phyloP scores from a whole-genome alignment of 2,329 filamentous ascomycete genomes.

The Trichoderma oligosporum region DNA sequence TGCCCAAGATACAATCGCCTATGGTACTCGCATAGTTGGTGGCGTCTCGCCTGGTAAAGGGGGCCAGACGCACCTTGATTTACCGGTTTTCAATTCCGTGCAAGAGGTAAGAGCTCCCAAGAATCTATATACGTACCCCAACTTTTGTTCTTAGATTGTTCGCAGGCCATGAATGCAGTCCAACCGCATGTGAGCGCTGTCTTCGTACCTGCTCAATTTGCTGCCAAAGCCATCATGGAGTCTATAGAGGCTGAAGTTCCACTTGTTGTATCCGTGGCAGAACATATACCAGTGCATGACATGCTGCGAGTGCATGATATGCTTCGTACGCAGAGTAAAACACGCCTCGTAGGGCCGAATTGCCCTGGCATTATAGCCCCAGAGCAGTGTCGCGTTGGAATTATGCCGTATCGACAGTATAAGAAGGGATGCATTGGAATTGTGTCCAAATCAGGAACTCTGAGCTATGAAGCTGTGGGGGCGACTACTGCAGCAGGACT shows the following conservation, averaged over 20 bases:
- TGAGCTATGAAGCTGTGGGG: conserved; percentile 77
- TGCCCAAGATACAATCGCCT: conserved; percentile 37
- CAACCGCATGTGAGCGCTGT: conserved; percentile 22
- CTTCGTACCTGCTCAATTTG: conserved; percentile 54
- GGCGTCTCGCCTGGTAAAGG: conserved; percentile 39
- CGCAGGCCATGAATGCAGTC: conserved; percentile 33
- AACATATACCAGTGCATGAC: conserved; percentile 75
- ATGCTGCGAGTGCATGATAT: conserved; percentile 68
- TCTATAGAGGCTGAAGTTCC: conserved; percentile 75
- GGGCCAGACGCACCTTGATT: conserved; percentile 30
- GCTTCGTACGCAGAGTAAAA: conserved; percentile 66
- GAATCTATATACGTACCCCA: neutral
- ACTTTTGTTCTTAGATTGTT: neutral
- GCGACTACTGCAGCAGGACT: conserved; percentile 69
- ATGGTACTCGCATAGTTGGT: conserved; percentile 38
- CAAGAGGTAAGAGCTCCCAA: conserved; percentile 26
- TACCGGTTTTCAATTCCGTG: conserved; percentile 37
- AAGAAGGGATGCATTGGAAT: conserved; percentile 65
- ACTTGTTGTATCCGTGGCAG: conserved; percentile 72
- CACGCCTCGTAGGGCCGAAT: conserved; percentile 74
- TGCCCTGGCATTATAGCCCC: conserved; percentile 76
- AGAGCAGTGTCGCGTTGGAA: conserved; percentile 54
- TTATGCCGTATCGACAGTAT: conserved; percentile 42
- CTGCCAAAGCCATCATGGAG: conserved; percentile 66
- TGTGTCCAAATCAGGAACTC: conserved; percentile 73